These are phyloP conservation scores for Leptodermis oblonga DNA, from an alignment of 257 asterid species.

Conservation along the genomic window DNA sequence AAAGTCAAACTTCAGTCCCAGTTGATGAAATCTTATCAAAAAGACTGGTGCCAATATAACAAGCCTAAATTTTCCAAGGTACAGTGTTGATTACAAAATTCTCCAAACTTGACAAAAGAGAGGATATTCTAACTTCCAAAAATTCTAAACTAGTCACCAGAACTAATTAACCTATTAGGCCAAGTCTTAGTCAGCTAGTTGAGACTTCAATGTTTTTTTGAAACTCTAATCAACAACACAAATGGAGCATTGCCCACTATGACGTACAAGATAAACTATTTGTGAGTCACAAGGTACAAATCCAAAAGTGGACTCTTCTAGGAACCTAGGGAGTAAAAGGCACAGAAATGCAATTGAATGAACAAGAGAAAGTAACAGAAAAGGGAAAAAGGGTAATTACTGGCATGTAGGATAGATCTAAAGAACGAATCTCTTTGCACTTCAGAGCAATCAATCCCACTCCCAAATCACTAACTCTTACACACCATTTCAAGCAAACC, in stretches of 20 bases:
- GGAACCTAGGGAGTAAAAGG: no score
- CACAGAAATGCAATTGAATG: neutral
- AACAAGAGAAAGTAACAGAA: neutral
- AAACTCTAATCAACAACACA: neutral
- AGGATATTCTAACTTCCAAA: neutral
- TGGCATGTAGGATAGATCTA: constrained; percentile 42
- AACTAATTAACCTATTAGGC: neutral
- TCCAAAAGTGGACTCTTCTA: no score
- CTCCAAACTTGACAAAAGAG: neutral
- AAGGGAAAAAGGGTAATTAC: constrained; percentile 21
- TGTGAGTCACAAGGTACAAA: no score
- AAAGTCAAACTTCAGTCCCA: neutral
- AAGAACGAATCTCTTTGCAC: constrained; percentile 31
- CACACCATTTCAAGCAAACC: constrained; percentile 39
- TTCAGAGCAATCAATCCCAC: constrained; percentile 38
- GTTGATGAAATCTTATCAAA: neutral
- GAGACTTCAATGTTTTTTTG: neutral
- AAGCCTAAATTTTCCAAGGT: neutral
- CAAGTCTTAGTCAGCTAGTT: neutral
- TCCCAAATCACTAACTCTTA: constrained; percentile 39
- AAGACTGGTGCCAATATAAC: neutral
- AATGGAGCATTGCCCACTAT: neutral
- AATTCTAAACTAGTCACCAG: neutral
- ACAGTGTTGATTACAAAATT: no score
- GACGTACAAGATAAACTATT: neutral